These are phyloP conservation scores for Hebeloma cylindrosporum DNA, from an alignment of 768 basidiomycete genomes.

Conservation along the genomic window DNA sequence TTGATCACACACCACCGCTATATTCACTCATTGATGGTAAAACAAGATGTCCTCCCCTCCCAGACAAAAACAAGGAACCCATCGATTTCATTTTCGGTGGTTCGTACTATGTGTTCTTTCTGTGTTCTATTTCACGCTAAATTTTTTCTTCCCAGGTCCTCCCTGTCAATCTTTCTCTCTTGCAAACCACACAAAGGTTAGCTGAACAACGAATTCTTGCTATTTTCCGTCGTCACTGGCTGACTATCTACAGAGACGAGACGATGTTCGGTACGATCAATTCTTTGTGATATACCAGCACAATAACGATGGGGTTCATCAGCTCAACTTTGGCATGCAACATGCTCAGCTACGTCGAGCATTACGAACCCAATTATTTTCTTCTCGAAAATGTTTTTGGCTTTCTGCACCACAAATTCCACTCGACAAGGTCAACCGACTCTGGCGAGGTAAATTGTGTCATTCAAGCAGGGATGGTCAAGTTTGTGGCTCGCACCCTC, in stretches of 20 bases:
- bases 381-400: slow-evolving; percentile 76
- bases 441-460: slow-evolving; percentile 32
- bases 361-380: slow-evolving; percentile 61
- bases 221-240: neutral
- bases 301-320: slow-evolving; percentile 3
- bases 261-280: slow-evolving; percentile 56
- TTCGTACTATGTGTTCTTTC: slow-evolving; percentile 27
- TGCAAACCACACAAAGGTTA: slow-evolving; percentile 62
- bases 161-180: slow-evolving; percentile 74
- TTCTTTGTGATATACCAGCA: neutral
- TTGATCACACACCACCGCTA: slow-evolving; percentile 40
- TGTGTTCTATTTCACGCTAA: neutral
- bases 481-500: slow-evolving; percentile 61
- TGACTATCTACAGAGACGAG: slow-evolving; percentile 39
- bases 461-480: slow-evolving; percentile 59
- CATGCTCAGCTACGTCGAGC: slow-evolving; percentile 70
- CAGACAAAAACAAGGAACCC: slow-evolving; percentile 52
- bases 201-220: neutral
- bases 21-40: slow-evolving; percentile 40
- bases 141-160: slow-evolving; percentile 45
- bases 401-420: slow-evolving; percentile 50
- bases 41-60: slow-evolving; percentile 43
- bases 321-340: slow-evolving; percentile 67
- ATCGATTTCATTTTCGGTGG: slow-evolving; percentile 78
- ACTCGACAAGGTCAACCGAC: slow-evolving; percentile 27